A percentile compares a stretch with the other conserved stretches of the same genome.
These are phyloP conservation scores for Xylariaceae sp. DNA, from an alignment of 2,329 filamentous ascomycete genomes.

Conservation along the genomic window DNA sequence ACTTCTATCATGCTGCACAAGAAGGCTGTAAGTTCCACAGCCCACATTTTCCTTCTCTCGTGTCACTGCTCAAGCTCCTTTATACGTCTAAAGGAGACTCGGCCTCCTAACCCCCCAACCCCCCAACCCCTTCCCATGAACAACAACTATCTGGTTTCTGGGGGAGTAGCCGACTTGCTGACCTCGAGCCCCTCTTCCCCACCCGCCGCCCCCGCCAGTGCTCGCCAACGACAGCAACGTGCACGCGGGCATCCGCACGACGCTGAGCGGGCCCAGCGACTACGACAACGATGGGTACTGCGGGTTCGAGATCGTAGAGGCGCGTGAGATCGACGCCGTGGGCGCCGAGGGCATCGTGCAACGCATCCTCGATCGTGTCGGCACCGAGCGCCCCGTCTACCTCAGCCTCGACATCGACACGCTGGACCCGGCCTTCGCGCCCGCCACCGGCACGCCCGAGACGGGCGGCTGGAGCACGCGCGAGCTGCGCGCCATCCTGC, in stretches of 20 bases:
- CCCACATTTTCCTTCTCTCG: too few species aligned
- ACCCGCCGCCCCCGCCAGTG: too few species aligned
- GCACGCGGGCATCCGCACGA: slow-evolving; percentile 81
- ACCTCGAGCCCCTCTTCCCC: too few species aligned
- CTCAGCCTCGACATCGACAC: slow-evolving; percentile 83
- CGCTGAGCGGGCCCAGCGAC: slow-evolving; percentile 68
- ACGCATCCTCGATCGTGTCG: slow-evolving; percentile 68
- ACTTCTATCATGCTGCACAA: slow-evolving; percentile 76
- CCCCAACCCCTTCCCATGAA: too few species aligned
- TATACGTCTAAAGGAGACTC: too few species aligned
- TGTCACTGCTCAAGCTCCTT: too few species aligned
- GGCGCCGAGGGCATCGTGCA: slow-evolving; percentile 64
- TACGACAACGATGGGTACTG: slow-evolving; percentile 83
- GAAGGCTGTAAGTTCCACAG: too few species aligned
- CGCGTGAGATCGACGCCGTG: slow-evolving; percentile 42
- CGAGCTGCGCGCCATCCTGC: slow-evolving; percentile 63
- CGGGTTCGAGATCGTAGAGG: slow-evolving; percentile 76
- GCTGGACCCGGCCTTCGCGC: slow-evolving; percentile 74
- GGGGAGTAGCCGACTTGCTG: too few species aligned
- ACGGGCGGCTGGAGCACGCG: slow-evolving; percentile 70
- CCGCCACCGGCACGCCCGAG: slow-evolving; percentile 68
- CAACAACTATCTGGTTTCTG: too few species aligned
- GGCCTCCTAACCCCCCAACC: too few species aligned
- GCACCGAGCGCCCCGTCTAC: slow-evolving; percentile 68
- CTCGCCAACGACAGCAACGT: slow-evolving; percentile 78